These are phyloP conservation scores for Kalmanozyma brasiliensis DNA, from an alignment of 1,284 basidiomycete genomes.

Conservation along the genomic window DNA sequence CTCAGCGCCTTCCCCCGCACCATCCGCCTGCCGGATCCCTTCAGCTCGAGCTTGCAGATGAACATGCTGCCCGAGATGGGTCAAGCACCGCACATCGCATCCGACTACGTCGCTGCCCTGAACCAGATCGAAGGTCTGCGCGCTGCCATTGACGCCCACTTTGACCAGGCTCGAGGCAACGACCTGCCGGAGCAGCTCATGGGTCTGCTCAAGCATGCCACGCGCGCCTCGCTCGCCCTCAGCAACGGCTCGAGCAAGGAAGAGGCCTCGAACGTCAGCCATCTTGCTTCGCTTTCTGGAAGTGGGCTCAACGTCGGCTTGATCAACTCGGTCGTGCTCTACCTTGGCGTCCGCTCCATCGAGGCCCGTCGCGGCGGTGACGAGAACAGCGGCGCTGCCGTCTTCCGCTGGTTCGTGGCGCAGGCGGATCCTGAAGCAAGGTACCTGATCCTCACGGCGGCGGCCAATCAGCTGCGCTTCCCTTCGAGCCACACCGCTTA, in stretches of 20 bases:
- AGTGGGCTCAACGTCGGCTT: slow-evolving; percentile 82
- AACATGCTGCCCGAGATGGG: slow-evolving; percentile 85
- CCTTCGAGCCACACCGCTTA: slow-evolving; percentile 70
- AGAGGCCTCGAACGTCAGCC: slow-evolving; percentile 15
- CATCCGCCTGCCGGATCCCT: slow-evolving; percentile 85
- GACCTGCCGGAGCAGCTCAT: slow-evolving; percentile 31
- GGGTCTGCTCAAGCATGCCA: slow-evolving; percentile 20
- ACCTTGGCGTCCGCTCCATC: slow-evolving; percentile 88
- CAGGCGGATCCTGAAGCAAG: slow-evolving; percentile 95
- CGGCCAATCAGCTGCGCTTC: slow-evolving; percentile 87
- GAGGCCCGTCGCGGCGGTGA: slow-evolving; percentile 71
- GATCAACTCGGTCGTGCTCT: slow-evolving; percentile 93
- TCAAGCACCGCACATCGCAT: slow-evolving; percentile 86
- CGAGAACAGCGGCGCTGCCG: slow-evolving; percentile 83
- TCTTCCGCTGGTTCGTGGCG: slow-evolving; percentile 77
- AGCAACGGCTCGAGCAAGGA: slow-evolving; percentile 21
- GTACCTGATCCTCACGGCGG: slow-evolving; percentile 88
- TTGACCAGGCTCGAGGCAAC: slow-evolving; percentile 24
- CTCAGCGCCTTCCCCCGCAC: slow-evolving; percentile 91
- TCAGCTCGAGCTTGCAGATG: slow-evolving; percentile 70
- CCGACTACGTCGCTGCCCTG: slow-evolving; percentile 85
- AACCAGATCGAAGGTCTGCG: slow-evolving; percentile 72
- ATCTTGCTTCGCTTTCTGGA: slow-evolving; percentile 69
- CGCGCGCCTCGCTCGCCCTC: background rate
- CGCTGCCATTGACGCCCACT: slow-evolving; percentile 37